Percentiles rank a stretch among this genome's conserved stretches.
These are phyloP conservation scores for Phaffomyces antillensis DNA, from an alignment of 805 yeast genomes.

Conservation along the genomic window DNA sequence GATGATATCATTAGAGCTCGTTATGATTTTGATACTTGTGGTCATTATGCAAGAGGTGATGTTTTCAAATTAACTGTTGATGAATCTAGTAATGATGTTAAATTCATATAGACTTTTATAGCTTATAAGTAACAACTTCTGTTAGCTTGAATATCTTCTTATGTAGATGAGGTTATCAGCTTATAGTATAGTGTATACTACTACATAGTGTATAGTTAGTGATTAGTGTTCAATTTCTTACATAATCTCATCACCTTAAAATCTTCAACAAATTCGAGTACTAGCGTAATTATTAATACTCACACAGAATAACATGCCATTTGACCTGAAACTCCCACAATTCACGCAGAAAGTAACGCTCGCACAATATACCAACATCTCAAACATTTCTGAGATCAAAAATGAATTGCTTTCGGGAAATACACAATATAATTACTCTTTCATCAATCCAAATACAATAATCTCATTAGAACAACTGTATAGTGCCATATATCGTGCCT, in stretches of 20 bases:
- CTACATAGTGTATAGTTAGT: no score
- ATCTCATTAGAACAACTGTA: slow-evolving; percentile 56
- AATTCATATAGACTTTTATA: no score
- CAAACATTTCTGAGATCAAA: slow-evolving; percentile 38
- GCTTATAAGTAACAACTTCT: no score
- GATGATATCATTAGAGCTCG: slow-evolving; percentile 31
- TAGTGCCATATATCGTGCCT: slow-evolving; percentile 53
- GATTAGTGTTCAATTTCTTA: no score
- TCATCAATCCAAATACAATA: slow-evolving; percentile 53
- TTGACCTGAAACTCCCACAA: slow-evolving; percentile 35
- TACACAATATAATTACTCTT: slow-evolving; percentile 49
- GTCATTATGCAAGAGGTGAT: slow-evolving; percentile 37
- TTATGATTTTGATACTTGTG: slow-evolving; percentile 35
- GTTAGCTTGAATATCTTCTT: no score
- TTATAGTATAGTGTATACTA: no score
- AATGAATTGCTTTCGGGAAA: slow-evolving; percentile 38
- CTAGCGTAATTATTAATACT: neutral
- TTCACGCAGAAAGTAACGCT: slow-evolving; percentile 34
- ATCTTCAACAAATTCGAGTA: neutral
- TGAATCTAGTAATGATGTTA: slow-evolving; percentile 18
- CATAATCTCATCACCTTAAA: no score
- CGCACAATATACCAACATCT: slow-evolving; percentile 39
- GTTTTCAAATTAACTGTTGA: slow-evolving; percentile 36
- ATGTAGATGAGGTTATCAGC: no score
- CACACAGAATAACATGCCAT: neutral